Conservation (phyloP, 2,329 filamentous ascomycete genomes). For the Fusarium secorum region DNA sequence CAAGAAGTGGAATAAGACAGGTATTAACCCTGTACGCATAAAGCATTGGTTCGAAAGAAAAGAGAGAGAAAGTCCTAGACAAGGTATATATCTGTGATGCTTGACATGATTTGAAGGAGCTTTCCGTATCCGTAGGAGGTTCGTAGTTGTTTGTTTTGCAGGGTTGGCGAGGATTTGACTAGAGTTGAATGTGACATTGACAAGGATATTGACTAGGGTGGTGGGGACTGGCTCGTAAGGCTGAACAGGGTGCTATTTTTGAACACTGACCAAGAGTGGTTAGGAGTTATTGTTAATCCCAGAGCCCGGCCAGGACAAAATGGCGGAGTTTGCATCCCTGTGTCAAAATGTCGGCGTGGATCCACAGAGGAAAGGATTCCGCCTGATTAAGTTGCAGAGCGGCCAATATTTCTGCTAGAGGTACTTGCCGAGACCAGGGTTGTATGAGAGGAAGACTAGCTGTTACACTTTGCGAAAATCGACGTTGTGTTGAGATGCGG, state of each 20-base stretch:
- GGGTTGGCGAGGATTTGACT: slow-evolving; percentile 4
- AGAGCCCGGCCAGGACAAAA: slow-evolving; percentile 4
- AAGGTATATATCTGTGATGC: not conserved
- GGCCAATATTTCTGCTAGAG: slow-evolving; percentile 24
- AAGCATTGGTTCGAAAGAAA: not conserved
- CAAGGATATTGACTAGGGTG: slow-evolving; percentile 31
- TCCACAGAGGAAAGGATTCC: slow-evolving; percentile 7
- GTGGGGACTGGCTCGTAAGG: slow-evolving; percentile 39
- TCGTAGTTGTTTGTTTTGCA: slow-evolving; percentile 4
- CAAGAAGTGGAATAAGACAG: slow-evolving; percentile 1
- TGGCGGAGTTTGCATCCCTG: slow-evolving; percentile 19
- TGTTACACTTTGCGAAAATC: slow-evolving; percentile 4
- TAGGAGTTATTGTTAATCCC: slow-evolving; percentile 9
- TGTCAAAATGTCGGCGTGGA: slow-evolving; percentile 17
- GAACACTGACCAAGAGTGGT: slow-evolving; percentile 3
- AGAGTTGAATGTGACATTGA: slow-evolving; percentile 6
- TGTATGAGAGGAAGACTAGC: not conserved
- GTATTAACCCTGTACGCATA: slow-evolving; percentile 1
- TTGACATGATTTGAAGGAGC: slow-evolving; percentile 11
- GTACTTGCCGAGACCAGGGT: slow-evolving; percentile 28
- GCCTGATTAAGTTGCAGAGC: not conserved
- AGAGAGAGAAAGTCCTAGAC: not conserved
- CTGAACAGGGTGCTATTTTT: slow-evolving; percentile 41
- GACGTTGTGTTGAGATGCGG: slow-evolving; percentile 1
- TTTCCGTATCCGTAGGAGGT: slow-evolving; percentile 16